Evolutionary conservation across 805 yeast genomes (phyloP).

Genomic region (Schizosaccharomyces japonicus): DNA sequence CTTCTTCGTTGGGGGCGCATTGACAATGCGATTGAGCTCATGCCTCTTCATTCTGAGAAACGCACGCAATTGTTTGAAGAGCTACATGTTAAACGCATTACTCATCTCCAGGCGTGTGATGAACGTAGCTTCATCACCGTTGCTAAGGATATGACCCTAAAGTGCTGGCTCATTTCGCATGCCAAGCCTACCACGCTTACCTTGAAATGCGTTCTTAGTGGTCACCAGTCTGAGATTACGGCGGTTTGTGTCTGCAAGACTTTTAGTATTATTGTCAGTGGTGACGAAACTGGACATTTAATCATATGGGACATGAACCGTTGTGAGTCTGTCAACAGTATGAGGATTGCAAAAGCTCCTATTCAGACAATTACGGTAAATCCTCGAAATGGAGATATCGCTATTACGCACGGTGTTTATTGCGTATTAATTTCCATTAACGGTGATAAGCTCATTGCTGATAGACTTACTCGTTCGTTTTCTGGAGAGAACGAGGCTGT

Average conservation of each 20-base stretch:
- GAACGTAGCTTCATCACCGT: conserved; percentile 11
- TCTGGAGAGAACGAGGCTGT: conserved; percentile 5
- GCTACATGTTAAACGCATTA: conserved; percentile 9
- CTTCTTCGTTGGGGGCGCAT: neutral
- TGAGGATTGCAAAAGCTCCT: neutral
- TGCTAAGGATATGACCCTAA: conserved; percentile 13
- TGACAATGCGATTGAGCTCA: neutral
- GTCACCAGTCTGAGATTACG: conserved; percentile 28
- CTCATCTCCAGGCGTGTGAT: conserved; percentile 9
- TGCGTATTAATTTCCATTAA: conserved; percentile 7
- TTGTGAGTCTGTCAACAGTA: conserved; percentile 25
- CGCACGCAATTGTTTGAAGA: conserved; percentile 7
- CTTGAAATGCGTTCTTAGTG: conserved; percentile 22
- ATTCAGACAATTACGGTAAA: conserved; percentile 9
- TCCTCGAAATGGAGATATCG: conserved; percentile 12
- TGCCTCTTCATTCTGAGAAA: neutral
- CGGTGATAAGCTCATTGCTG: conserved; percentile 9
- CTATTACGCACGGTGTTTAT: neutral
- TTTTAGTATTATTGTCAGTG: conserved; percentile 30
- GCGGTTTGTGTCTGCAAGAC: conserved; percentile 28
- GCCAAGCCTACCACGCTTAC: conserved; percentile 8
- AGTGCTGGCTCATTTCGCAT: conserved; percentile 18
- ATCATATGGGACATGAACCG: conserved; percentile 43
- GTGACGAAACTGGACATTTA: conserved; percentile 25
- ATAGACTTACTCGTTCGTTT: conserved; percentile 6